Evolutionary conservation across 148 eudicot genomes (phyloP).

Genomic region (Rhododendron mucronatum): DNA sequence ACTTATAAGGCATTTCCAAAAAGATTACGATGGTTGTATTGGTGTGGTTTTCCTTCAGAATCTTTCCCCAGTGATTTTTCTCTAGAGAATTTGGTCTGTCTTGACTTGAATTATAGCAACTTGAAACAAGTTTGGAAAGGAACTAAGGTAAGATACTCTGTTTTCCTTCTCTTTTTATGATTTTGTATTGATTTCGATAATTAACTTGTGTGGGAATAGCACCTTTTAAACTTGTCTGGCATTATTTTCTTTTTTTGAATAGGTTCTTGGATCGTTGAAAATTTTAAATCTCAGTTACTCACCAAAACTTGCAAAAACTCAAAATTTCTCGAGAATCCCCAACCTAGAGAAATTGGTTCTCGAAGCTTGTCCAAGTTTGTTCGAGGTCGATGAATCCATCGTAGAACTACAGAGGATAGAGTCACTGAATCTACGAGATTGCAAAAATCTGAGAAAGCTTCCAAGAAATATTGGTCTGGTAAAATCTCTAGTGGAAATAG

Average conservation of each 20-base stretch:
- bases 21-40: not conserved
- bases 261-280: not conserved
- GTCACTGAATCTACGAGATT: not conserved
- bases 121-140: not conserved
- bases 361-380: not conserved
- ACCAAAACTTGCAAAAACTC: not conserved
- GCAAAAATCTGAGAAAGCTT: not conserved
- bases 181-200: too few relatives aligned
- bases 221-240: not conserved
- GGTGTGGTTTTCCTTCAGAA: not conserved
- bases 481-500: too few relatives aligned
- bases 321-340: not conserved
- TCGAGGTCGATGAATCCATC: not conserved
- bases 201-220: not conserved
- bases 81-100: not conserved
- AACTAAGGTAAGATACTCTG: not conserved
- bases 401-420: not conserved
- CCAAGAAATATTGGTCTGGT: not conserved
- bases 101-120: not conserved
- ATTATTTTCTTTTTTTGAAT: not conserved
- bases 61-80: not conserved
- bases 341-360: not conserved
- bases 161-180: not conserved
- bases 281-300: not conserved
- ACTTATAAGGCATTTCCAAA: not conserved